These are phyloP conservation scores for Secale cereale DNA, from an alignment of 176 grass and related monocot genomes.

Conservation along the genomic window DNA sequence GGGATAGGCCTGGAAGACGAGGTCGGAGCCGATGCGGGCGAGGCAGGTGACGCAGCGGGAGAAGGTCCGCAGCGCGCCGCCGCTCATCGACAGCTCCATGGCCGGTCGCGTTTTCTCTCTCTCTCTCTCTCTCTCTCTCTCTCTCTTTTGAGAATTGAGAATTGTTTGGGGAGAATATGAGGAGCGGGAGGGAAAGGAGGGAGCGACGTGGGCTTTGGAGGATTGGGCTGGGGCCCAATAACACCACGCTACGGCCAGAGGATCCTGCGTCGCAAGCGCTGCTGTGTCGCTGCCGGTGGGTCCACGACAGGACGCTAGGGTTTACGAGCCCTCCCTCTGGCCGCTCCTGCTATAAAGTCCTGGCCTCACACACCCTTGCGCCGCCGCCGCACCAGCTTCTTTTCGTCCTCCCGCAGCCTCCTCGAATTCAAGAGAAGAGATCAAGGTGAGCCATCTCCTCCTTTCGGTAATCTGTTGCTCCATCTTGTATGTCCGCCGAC, in stretches of 20 bases:
- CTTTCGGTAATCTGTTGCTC: not conserved
- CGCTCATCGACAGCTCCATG: slow-evolving; percentile 88
- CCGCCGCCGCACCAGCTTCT: slow-evolving; percentile 26
- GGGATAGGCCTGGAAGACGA: slow-evolving; percentile 68
- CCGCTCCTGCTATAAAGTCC: not conserved
- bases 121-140: too few species aligned
- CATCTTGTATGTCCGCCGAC: not conserved
- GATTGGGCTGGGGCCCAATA: not conserved
- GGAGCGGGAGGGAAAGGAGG: not conserved
- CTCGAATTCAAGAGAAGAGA: slow-evolving; percentile 20
- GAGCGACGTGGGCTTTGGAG: not conserved
- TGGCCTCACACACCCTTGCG: not conserved
- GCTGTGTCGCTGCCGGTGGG: not conserved
- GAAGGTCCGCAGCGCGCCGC: slow-evolving; percentile 68
- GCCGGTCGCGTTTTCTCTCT: not conserved
- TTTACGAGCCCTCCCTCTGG: not conserved
- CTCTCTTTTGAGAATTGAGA: too few species aligned
- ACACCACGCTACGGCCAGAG: not conserved
- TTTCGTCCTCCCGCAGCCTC: slow-evolving; percentile 1
- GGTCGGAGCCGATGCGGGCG: slow-evolving; percentile 69
- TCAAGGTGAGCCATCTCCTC: slow-evolving; percentile 32
- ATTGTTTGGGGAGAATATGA: not conserved
- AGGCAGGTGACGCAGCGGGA: slow-evolving; percentile 76
- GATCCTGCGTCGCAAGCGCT: not conserved
- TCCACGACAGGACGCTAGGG: slow-evolving; percentile 19